Conservation (phyloP, 306 rosid species). For the Ormosia semicastrata region DNA sequence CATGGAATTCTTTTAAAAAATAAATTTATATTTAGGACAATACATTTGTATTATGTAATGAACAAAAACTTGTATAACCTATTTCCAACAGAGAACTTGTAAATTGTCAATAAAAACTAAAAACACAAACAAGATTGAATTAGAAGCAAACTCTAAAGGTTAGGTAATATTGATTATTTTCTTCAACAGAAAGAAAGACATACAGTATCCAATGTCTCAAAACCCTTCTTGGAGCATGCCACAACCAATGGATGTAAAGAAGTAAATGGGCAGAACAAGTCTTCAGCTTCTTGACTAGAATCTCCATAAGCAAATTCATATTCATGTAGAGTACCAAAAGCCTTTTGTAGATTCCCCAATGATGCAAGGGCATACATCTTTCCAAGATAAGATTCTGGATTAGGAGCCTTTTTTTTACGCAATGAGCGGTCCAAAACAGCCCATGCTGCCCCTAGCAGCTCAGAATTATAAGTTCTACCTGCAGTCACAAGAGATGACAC, state of each 20-base stretch:
- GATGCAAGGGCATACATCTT: conserved; percentile 87
- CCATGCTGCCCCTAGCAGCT: conserved; percentile 86
- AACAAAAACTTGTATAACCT: background rate
- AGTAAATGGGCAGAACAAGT: conserved; percentile 86
- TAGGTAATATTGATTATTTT: conserved; percentile 20
- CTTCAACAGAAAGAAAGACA: conserved; percentile 35
- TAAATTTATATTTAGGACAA: background rate
- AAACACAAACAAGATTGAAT: background rate
- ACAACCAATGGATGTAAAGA: conserved; percentile 79
- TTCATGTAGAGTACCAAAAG: conserved; percentile 68
- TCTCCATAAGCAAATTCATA: conserved; percentile 70
- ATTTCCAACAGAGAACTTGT: background rate
- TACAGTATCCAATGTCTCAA: conserved; percentile 89
- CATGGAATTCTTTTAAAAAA: background rate
- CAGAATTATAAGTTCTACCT: conserved; percentile 65
- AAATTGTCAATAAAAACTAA: conserved; percentile 1
- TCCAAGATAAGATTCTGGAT: conserved; percentile 79
- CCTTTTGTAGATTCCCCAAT: conserved; percentile 73
- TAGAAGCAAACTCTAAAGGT: background rate
- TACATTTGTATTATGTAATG: background rate
- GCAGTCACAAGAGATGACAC: conserved; percentile 78
- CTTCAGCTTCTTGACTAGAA: conserved; percentile 55
- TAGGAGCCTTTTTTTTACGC: conserved; percentile 76
- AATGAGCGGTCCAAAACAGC: conserved; percentile 71
- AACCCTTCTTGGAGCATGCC: conserved; percentile 89